Percentiles rank a stretch among this genome's conserved stretches.
Evolutionary conservation across 148 eudicot species (phyloP).

Genomic region (Suaeda aralocaspica): DNA sequence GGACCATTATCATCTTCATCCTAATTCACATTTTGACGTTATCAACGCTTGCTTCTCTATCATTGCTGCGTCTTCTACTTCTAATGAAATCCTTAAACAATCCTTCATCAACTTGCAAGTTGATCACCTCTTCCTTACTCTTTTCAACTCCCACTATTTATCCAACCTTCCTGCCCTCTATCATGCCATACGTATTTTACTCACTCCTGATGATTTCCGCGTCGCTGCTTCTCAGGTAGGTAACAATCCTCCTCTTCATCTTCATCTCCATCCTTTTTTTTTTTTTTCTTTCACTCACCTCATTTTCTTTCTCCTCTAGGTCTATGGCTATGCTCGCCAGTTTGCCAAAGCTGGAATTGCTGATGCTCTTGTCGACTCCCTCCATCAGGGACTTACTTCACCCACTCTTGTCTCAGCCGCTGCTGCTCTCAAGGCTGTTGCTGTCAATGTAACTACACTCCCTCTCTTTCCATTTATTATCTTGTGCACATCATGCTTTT

Average conservation of each 20-base stretch:
- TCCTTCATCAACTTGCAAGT: constrained; percentile 73
- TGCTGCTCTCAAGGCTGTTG: constrained; percentile 83
- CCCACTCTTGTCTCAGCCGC: constrained; percentile 74
- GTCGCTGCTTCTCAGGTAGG: constrained; percentile 97
- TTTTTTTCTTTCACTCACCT: neutral
- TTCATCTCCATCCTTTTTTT: neutral
- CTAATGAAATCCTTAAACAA: constrained; percentile 88
- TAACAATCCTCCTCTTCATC: too few relatives aligned
- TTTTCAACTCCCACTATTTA: constrained; percentile 36
- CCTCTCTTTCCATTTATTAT: too few relatives aligned
- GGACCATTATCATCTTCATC: constrained; percentile 28
- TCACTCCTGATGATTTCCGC: constrained; percentile 88
- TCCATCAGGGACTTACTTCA: constrained; percentile 60
- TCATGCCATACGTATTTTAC: constrained; percentile 68
- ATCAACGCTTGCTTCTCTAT: constrained; percentile 69
- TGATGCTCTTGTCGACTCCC: constrained; percentile 69
- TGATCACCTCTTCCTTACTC: constrained; percentile 53
- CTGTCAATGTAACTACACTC: constrained; percentile 66
- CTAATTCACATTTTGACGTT: constrained; percentile 39
- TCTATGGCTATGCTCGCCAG: constrained; percentile 82
- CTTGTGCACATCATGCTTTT: neutral
- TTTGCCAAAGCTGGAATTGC: constrained; percentile 85
- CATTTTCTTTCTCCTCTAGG: constrained; percentile 38
- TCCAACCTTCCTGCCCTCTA: constrained; percentile 48
- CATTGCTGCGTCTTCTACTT: constrained; percentile 76